Evolutionary conservation across 345 rosid species (phyloP), one percentile per base, ranked within the genome.

Genomic region (Erodium maritimum): DNA sequence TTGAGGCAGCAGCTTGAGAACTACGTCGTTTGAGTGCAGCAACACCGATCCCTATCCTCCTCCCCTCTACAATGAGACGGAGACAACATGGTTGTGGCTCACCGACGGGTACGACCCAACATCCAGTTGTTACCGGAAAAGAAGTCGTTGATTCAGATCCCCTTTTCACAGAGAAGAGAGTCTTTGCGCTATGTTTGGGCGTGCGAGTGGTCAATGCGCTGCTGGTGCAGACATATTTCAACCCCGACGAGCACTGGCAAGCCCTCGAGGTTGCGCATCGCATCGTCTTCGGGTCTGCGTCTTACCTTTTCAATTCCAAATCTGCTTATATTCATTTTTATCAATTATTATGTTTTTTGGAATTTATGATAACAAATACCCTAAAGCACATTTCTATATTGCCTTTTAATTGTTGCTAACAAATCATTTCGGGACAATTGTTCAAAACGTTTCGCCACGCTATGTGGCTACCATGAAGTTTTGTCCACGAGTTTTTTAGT

Each of bases 161-260:
- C 18, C 48, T 54, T 34, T 60, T 63, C 52, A 75, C 82, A 3
- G 50, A 66, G 25, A 79, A 42, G 62, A 60, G 59, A 25, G 66
- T 89, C 46, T 82, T 89, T 29, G 42, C 53, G 16, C 57, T 68
- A n/a, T 87, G 97, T 63, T 71, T 89, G 34, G 79, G 75, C 5
- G 59, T 85, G 54, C 77, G 95, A 67, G 65, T 73, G 17, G 74
- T 62, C 16, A 89, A 87, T 60, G 83, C 95, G 6, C 59, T 87
- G 72, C 67, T 85, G 58, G 80, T 93, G 56, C 91, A 89, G 62
- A 80, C 95, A 12, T 85, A 87, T 77, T 89, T 89, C 85, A 80
- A 85, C 69, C 97, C 91, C 5, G 97, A 93, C 65, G 96, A 93
- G 67, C 95, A 93, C 65, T 89, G 95, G 97, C 95, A 93, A 65